Conservation (phyloP, 345 rosid genomes). For the Populus alba region DNA sequence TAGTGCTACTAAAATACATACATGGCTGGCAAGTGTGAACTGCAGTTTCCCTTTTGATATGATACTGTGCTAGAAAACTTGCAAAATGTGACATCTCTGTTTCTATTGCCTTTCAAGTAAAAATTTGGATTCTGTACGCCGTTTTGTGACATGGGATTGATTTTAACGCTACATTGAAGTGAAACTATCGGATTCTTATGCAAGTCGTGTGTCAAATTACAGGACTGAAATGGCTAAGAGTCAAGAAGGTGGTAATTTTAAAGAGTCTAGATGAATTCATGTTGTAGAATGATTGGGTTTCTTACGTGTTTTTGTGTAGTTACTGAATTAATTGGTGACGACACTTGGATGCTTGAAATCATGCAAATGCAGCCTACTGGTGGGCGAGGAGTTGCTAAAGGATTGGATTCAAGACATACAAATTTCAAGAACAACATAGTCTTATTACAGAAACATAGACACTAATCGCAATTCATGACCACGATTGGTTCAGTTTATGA, state of each 20-base stretch:
- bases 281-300: not conserved
- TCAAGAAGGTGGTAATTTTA: too few species aligned
- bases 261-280: too few species aligned
- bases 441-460: conserved; percentile 28
- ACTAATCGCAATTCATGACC: conserved; percentile 42
- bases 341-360: not conserved
- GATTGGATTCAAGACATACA: conserved; percentile 52
- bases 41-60: not conserved
- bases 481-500: conserved; percentile 16
- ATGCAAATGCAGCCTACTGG: conserved; percentile 38
- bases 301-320: not conserved
- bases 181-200: too few species aligned
- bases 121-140: not conserved
- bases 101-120: not conserved
- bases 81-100: too few species aligned
- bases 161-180: too few species aligned
- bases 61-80: too few species aligned
- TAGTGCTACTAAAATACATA: not conserved
- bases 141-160: too few species aligned
- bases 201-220: too few species aligned
- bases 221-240: too few species aligned
- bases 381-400: conserved; percentile 62
- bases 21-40: not conserved
- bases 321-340: not conserved
- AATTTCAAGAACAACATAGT: conserved; percentile 58